Conservation (phyloP, 768 basidiomycete genomes). For the Leucocoprinus sp. region DNA sequence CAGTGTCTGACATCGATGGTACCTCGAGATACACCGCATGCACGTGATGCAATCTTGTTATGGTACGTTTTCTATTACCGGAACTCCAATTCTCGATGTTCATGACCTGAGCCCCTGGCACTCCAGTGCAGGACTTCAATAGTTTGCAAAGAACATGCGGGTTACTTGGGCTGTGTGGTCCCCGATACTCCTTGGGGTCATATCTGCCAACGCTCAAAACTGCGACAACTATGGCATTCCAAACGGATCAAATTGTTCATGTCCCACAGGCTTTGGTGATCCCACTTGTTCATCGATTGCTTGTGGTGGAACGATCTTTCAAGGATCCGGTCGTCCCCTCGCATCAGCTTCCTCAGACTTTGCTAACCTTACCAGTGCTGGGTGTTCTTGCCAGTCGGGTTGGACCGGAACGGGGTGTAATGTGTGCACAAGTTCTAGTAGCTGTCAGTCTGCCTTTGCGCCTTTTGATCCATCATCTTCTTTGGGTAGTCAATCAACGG, state of each 20-base stretch:
- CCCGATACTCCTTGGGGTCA: conserved; percentile 13
- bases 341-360: conserved; percentile 36
- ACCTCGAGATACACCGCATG: too few relatives aligned
- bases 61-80: too few relatives aligned
- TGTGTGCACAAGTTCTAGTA: conserved; percentile 59
- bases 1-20: too few relatives aligned
- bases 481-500: conserved; percentile 17
- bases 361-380: conserved; percentile 58
- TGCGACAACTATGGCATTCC: conserved; percentile 66
- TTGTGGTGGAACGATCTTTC: conserved; percentile 79
- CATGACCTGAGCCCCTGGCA: too few relatives aligned
- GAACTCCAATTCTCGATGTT: too few relatives aligned
- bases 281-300: conserved; percentile 56
- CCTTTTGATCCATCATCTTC: conserved; percentile 23
- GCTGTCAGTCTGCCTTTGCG: conserved; percentile 60
- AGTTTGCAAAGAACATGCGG: background rate
- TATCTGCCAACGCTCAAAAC: conserved; percentile 25
- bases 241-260: conserved; percentile 56
- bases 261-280: conserved; percentile 79
- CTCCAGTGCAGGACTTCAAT: background rate
- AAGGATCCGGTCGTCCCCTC: conserved; percentile 53
- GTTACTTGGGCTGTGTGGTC: conserved; percentile 1
- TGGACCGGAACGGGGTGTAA: conserved; percentile 79
- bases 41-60: too few relatives aligned
- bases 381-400: conserved; percentile 62